Evolutionary conservation across 345 rosid genomes (phyloP), one percentile per base, ranked within the genome.

Genomic region (Syzygium grande): DNA sequence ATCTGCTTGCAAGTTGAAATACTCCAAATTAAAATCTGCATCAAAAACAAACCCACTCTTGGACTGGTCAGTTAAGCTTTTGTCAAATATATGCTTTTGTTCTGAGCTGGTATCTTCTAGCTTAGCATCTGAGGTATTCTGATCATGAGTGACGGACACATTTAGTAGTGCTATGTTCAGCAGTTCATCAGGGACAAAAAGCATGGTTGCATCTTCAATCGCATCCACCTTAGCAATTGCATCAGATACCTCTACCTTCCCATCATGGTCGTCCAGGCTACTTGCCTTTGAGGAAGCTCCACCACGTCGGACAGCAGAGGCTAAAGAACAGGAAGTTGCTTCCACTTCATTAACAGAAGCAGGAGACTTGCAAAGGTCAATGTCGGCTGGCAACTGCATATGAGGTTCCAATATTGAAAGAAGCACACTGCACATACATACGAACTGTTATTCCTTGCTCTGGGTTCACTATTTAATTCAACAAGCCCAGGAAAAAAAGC

Each of bases 351-450:
- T 78, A 88, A 84, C 88, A 85, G 89, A 87, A 52, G 87, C 87
- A 87, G 93, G 87, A 89, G 92, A 90, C 87, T 91, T 96, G 92
- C 96, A 93, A 84, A 91, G 91, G 90, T 95, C 98, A 93, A 96
- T 93, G 88, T 94, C 94, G 58, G 97, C 92, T 86, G 98, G 97
- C 84, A 96, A 92, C 88, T 92, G 93, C 91, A 96, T 89, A 83
- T 88, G 95, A 86, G 98, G 96, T 89, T 94, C 96, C 94, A 96
- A 89, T 91, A 95, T 91, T 52, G 96, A 94, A 89, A 96, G 96
- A 89, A 96, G 96, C 85, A 95, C 97, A 90, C 98, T 96, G 96
- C 92, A 91, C 85, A 83, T n/a, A 84, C 84, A 80, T 80, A 90
- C 83, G 59, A 85, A 87, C 84, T 65, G 88, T 34, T 29, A 73